These are phyloP conservation scores for Platismatia glauca DNA, from an alignment of 495 filamentous ascomycete species.

Conservation along the genomic window DNA sequence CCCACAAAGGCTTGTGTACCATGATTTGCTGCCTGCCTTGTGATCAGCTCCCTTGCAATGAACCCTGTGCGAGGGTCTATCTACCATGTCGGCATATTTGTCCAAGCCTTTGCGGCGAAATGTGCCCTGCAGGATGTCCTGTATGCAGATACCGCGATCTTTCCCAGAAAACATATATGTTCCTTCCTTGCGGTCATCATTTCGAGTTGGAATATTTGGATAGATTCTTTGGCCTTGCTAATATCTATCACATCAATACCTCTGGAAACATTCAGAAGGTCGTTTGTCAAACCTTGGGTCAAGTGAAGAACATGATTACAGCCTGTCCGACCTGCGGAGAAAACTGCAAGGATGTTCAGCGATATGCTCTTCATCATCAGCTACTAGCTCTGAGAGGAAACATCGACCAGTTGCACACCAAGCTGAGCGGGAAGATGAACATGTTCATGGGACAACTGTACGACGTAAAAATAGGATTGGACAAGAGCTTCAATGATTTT, in stretches of 20 bases:
- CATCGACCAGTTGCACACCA: conserved; percentile 16
- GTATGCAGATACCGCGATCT: conserved; percentile 14
- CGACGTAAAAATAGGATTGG: conserved; percentile 1
- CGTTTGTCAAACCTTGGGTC: background rate
- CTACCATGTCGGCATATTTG: conserved; percentile 23
- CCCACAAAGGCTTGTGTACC: conserved; percentile 12
- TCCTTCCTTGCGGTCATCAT: conserved; percentile 22
- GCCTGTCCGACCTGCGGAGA: conserved; percentile 18
- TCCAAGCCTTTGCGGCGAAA: conserved; percentile 22
- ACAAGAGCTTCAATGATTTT: conserved; percentile 14
- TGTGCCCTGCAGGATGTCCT: conserved; percentile 14
- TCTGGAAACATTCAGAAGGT: conserved; percentile 11
- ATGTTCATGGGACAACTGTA: conserved; percentile 14
- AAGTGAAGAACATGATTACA: background rate
- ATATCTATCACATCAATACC: conserved; percentile 11
- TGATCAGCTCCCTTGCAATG: conserved; percentile 18
- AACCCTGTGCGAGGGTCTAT: conserved; percentile 19
- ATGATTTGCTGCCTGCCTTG: conserved; percentile 24
- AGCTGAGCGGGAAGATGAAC: conserved; percentile 17
- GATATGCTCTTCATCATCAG: conserved; percentile 19
- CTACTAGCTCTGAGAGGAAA: conserved; percentile 8
- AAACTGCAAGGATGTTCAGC: conserved; percentile 12
- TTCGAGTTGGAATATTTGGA: conserved; percentile 22
- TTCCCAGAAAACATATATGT: conserved; percentile 13
- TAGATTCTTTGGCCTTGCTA: conserved; percentile 6